These are phyloP conservation scores for Prototheca cutis DNA, from an alignment of 163 green algal genomes.

Conservation along the genomic window DNA sequence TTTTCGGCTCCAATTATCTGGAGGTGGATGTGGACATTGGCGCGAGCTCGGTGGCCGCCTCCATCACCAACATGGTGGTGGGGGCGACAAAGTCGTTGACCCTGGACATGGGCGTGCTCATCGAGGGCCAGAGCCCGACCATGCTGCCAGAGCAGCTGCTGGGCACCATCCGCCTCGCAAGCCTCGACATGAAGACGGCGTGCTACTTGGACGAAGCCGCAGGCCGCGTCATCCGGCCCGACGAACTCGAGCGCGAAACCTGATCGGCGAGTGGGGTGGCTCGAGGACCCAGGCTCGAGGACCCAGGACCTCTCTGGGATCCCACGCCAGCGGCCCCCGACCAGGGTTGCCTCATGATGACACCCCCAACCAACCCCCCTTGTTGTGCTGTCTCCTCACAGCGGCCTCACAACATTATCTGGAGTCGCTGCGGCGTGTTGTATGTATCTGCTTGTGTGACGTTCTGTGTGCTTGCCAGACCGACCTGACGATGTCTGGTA, in stretches of 20 bases:
- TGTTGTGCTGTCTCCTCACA: too few relatives aligned
- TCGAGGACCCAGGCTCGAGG: too few relatives aligned
- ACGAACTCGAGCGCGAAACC: background rate
- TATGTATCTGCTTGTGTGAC: too few relatives aligned
- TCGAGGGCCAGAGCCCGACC: slow-evolving; percentile 51
- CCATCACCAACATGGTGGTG: slow-evolving; percentile 51
- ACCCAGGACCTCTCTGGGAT: too few relatives aligned
- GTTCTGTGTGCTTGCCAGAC: too few relatives aligned
- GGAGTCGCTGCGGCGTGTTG: too few relatives aligned
- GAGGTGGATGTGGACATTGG: slow-evolving; percentile 80
- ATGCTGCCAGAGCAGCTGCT: slow-evolving; percentile 65
- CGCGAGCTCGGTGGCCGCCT: slow-evolving; percentile 50
- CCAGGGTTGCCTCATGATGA: too few relatives aligned
- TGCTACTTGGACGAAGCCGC: slow-evolving; percentile 33
- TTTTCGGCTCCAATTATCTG: slow-evolving; percentile 44
- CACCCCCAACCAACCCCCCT: too few relatives aligned
- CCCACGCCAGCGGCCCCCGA: too few relatives aligned
- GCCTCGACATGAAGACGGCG: slow-evolving; percentile 35
- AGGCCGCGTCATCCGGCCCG: slow-evolving; percentile 4
- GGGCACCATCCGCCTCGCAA: slow-evolving; percentile 43
- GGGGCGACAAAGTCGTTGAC: slow-evolving; percentile 68
- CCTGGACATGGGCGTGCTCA: slow-evolving; percentile 69
- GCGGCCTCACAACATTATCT: too few relatives aligned
- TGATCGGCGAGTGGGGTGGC: too few relatives aligned
- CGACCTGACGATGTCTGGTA: too few relatives aligned